phyloP scores from a whole-genome alignment of 1,139 yeast genomes.

The Pneumocystis sp. region DNA sequence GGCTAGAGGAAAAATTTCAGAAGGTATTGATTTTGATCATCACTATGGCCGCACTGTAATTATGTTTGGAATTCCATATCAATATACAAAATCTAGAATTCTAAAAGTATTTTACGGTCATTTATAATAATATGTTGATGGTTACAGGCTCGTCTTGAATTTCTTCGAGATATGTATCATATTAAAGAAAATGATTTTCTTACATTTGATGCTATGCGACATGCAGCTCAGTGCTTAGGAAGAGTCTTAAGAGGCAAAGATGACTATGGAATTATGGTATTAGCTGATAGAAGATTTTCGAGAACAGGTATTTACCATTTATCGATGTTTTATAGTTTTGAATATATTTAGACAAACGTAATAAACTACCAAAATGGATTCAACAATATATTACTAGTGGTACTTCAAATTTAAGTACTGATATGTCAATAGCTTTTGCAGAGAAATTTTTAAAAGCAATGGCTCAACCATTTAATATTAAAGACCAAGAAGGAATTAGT shows the following conservation, averaged over 20 bases:
- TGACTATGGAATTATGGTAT: slow-evolving; percentile 95
- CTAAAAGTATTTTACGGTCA: slow-evolving; percentile 31
- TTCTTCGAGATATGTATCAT: slow-evolving; percentile 79
- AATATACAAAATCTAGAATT: slow-evolving; percentile 92
- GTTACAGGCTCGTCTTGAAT: slow-evolving; percentile 62
- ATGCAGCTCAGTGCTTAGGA: slow-evolving; percentile 97
- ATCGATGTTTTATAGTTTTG: background rate
- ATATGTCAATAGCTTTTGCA: slow-evolving; percentile 92
- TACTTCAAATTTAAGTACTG: slow-evolving; percentile 82
- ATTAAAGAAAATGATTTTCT: slow-evolving; percentile 86
- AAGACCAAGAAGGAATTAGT: slow-evolving; percentile 87
- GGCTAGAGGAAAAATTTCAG: slow-evolving; percentile 97
- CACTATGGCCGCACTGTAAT: slow-evolving; percentile 94
- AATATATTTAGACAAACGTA: slow-evolving; percentile 40
- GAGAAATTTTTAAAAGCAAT: slow-evolving; percentile 79
- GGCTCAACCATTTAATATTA: slow-evolving; percentile 86
- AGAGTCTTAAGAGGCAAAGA: slow-evolving; percentile 94
- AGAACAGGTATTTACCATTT: slow-evolving; percentile 23
- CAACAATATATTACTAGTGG: slow-evolving; percentile 85
- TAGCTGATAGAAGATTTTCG: slow-evolving; percentile 78
- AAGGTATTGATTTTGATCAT: slow-evolving; percentile 98
- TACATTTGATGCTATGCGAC: slow-evolving; percentile 98
- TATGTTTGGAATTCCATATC: slow-evolving; percentile 97
- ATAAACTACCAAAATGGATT: slow-evolving; percentile 92
- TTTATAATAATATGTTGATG: background rate